phyloP scores from a whole-genome alignment of 1,284 basidiomycete species.

The Phlebopus sp. region DNA sequence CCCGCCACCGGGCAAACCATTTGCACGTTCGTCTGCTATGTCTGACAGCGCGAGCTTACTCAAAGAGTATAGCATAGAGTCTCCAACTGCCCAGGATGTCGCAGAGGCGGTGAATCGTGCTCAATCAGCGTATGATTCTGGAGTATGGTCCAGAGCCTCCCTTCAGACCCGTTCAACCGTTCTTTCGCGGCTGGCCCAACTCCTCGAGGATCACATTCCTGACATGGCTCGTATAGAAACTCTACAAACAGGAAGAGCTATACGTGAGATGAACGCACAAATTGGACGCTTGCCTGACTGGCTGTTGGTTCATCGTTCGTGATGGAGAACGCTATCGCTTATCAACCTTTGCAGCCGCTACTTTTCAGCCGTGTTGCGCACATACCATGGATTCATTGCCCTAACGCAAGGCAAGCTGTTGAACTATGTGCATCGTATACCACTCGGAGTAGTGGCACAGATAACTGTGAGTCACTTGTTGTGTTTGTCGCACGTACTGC shows the following conservation, averaged over 20 bases:
- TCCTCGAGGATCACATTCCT: conserved; percentile 53
- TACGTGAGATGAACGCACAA: conserved; percentile 78
- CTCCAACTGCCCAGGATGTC: conserved; percentile 48
- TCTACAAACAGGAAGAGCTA: conserved; percentile 70
- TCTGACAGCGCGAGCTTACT: background rate
- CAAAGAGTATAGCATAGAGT: conserved; percentile 34
- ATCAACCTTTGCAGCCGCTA: conserved; percentile 53
- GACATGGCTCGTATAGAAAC: conserved; percentile 68
- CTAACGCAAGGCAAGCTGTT: conserved; percentile 76
- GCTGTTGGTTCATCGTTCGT: conserved; percentile 51
- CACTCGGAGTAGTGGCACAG: conserved; percentile 80
- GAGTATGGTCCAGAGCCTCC: conserved; percentile 66
- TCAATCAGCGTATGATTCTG: conserved; percentile 57
- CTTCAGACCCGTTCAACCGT: conserved; percentile 58
- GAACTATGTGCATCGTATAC: conserved; percentile 75
- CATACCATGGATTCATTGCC: conserved; percentile 65
- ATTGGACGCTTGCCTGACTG: conserved; percentile 74
- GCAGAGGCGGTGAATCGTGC: conserved; percentile 50
- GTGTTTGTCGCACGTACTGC: conserved; percentile 12
- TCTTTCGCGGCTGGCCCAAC: conserved; percentile 62
- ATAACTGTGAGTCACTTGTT: conserved; percentile 56
- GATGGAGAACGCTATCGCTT: conserved; percentile 4
- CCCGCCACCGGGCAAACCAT: conserved; percentile 64
- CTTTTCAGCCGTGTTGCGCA: conserved; percentile 69
- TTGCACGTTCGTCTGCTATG: conserved; percentile 47